Base-by-base conservation (phyloP, 148 eudicot genomes). In the Spergularia bocconei region DNA sequence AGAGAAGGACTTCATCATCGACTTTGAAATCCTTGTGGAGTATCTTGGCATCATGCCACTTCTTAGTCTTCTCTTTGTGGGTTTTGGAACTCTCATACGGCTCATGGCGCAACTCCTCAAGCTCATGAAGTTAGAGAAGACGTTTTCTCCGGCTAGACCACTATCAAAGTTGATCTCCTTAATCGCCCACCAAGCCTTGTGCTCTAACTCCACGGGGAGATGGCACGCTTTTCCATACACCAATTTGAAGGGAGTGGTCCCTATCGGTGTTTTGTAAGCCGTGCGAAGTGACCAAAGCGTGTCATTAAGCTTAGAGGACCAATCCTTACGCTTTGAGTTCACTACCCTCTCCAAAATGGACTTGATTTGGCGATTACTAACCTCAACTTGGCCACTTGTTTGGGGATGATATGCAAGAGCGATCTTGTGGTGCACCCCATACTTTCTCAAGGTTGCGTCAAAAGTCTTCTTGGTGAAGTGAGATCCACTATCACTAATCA, bases 81-180 rank as follows among this genome's bases (percentile, higher is more conserved):
- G 69, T 54, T 3, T 6, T 55, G 1, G 75, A 19, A 15, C 67
- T 80, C 17, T 70, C 82, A 63, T 80, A 62, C 4, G 75, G 70
- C 0, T 55, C 47, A 8, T 1, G 8, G 1, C 75, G 14, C 14
- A 75, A 29, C 15, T 80, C 79, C 0, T 75, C 71, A 0, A 80
- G n/a, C 57, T 80, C 72, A 65, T 54, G 60, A 1, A 80, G 48
- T 69, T 80, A 38, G 0, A 75, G 14, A 2, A 39, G 2, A 3
- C 70, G 21, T 4, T 69, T 3, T 69, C 39, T 3, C 75, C 66
- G 0, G 50, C 66, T 0, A 1, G 13, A 3, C 63, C 33, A 7
- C 69, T 4, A 14, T 63, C 71, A 17, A 54, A 67, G 29, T 75
- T 75, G 7, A 80, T 11, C 0, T 8, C 21, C 33, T 54, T 69